phyloP scores from a whole-genome alignment of 2,329 filamentous ascomycete genomes.

The Colletotrichum camelliae region DNA sequence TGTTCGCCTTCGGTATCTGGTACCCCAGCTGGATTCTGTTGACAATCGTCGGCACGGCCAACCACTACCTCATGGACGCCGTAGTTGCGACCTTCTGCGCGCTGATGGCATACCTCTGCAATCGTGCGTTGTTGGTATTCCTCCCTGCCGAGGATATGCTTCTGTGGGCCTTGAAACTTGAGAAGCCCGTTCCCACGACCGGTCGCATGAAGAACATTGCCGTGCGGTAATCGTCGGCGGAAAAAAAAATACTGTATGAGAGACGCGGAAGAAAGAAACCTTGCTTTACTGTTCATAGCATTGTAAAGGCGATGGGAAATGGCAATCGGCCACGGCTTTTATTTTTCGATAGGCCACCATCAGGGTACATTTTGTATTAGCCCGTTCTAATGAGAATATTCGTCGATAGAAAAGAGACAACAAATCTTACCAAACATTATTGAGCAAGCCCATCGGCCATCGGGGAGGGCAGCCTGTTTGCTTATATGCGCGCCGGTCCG shows the following conservation, averaged over 20 bases:
- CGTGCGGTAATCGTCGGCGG: background rate
- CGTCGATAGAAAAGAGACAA: background rate
- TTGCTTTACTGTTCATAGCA: conserved; percentile 2
- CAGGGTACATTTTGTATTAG: background rate
- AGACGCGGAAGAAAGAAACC: background rate
- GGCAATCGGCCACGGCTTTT: background rate
- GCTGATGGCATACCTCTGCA: conserved; percentile 60
- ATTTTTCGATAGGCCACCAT: background rate
- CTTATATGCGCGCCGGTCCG: background rate
- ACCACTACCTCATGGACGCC: conserved; percentile 70
- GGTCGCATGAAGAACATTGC: conserved; percentile 31
- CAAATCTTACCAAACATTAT: background rate
- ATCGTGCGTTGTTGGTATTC: conserved; percentile 61
- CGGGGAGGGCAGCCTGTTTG: too few species aligned
- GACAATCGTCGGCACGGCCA: conserved; percentile 66
- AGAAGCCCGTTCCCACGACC: conserved; percentile 65
- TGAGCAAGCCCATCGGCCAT: background rate
- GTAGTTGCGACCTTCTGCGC: conserved; percentile 68
- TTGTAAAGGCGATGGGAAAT: conserved; percentile 15
- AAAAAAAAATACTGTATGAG: background rate
- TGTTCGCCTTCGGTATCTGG: conserved; percentile 46
- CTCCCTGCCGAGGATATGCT: conserved; percentile 70
- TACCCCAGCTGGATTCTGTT: conserved; percentile 60
- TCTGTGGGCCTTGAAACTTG: conserved; percentile 64
- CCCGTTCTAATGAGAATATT: conserved; percentile 10